Evolutionary conservation across 1,139 yeast species (phyloP), one percentile per base, ranked within the genome.

Genomic region (Suhomyces coccinellae): DNA sequence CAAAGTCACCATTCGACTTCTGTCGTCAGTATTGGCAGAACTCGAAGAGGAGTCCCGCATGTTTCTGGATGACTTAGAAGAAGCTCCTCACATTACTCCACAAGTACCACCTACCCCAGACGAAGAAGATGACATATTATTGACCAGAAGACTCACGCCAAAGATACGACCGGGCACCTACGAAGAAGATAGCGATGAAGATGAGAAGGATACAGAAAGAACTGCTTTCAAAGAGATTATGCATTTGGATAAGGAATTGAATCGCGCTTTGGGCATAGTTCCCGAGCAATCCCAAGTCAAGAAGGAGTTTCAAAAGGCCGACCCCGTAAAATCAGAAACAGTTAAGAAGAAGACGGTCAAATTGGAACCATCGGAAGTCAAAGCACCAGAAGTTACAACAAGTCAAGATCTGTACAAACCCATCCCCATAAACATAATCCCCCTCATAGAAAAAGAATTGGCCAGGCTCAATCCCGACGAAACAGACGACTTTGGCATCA

Each of bases 401-500:
- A 20, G 24, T 20, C 24, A 20, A 20, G 24, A 4, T 20, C 7
- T 20, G 24, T 54, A 51, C 41, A 46, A 47, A 8, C 43, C 49
- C 24, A 51, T 55, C 6, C 58, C 58, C 27, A 47, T 37, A 6
- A 52, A 55, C 30, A 52, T 55, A 13, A 40, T 52, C n/a, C 57
- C 58, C 6, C 46, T 55, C 22, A 43, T 55, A 12, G 46, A 49
- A 30, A 49, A 44, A 22, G 57, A 55, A n/a, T 39, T 55, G 11
- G 45, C 45, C 6, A 38, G 36, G 12, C 38, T 43, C 16, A 47
- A 46, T 15, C 44, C 45, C 9, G 55, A 45, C 20, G 49, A 44
- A 10, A 48, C 44, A 27, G 56, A 51, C 29, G 57, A 52, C 12
- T 35, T 52, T 13, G 58, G 55, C 9, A 45, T 45, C 10, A 40